These are phyloP conservation scores for Choanephora cucurbitarum DNA, from an alignment of 371 early-diverging fungal genomes.

Conservation along the genomic window DNA sequence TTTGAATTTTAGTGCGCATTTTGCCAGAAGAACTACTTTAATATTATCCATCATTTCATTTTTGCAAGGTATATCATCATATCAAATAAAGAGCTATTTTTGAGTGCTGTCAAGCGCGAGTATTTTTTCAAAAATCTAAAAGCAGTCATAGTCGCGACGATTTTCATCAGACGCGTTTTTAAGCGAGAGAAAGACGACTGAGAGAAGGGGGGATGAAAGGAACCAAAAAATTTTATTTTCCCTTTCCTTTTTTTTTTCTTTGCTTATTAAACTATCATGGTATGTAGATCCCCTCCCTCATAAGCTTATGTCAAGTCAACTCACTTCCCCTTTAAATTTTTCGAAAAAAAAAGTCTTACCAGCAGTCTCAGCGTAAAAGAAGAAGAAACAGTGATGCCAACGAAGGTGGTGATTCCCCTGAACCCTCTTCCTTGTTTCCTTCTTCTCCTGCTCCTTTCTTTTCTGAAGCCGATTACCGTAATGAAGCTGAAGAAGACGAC, in stretches of 20 bases:
- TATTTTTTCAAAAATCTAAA: background rate
- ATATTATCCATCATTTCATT: too few species aligned
- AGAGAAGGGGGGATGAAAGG: too few species aligned
- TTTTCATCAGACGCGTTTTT: background rate
- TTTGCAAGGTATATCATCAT: too few species aligned
- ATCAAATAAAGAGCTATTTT: too few species aligned
- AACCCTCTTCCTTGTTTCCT: slow-evolving; percentile 41
- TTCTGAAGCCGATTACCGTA: slow-evolving; percentile 46
- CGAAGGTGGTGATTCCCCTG: slow-evolving; percentile 35
- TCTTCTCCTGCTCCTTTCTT: slow-evolving; percentile 49
- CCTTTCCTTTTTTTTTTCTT: background rate
- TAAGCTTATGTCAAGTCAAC: too few species aligned
- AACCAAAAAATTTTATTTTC: background rate
- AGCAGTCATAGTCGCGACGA: background rate
- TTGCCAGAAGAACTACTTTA: background rate
- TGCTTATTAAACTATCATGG: background rate
- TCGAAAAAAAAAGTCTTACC: background rate
- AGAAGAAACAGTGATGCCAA: slow-evolving; percentile 46
- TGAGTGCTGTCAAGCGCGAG: too few species aligned
- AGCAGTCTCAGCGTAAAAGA: slow-evolving; percentile 44
- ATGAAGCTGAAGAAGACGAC: slow-evolving; percentile 38
- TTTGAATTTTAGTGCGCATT: background rate
- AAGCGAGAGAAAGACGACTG: too few species aligned
- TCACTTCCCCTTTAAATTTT: background rate
- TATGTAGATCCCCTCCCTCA: too few species aligned